Conservation (phyloP, 2,329 filamentous ascomycete species). For the Ophiocordyceps camponoti-floridani region DNA sequence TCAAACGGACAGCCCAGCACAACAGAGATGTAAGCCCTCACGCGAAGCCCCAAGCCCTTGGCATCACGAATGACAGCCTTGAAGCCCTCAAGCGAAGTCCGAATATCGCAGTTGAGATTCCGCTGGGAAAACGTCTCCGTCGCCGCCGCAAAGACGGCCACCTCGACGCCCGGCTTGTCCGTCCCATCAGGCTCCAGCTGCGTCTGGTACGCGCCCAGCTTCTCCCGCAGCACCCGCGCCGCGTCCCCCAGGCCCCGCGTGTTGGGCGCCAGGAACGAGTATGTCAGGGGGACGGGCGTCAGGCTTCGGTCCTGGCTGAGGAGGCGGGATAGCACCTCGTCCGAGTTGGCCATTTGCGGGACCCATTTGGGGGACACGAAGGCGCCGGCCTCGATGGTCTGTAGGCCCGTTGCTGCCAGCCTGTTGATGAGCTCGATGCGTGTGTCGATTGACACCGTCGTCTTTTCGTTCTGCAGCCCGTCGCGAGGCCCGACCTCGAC, state of each 20-base stretch:
- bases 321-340: conserved; percentile 53
- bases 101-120: conserved; percentile 69
- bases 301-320: conserved; percentile 33
- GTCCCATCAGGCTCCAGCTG: conserved; percentile 25
- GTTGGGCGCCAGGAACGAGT: conserved; percentile 71
- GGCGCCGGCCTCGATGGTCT: conserved; percentile 62
- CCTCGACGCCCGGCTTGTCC: conserved; percentile 40
- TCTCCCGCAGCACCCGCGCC: conserved; percentile 28
- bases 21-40: conserved; percentile 66
- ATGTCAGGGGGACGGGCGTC: conserved; percentile 41
- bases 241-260: conserved; percentile 52
- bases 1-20: conserved; percentile 68
- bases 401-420: conserved; percentile 49
- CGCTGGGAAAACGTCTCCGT: conserved; percentile 65
- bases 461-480: conserved; percentile 75
- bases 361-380: conserved; percentile 77
- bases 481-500: conserved; percentile 76
- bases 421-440: conserved; percentile 62
- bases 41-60: conserved; percentile 45
- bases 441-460: conserved; percentile 46
- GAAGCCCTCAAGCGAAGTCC: conserved; percentile 54
- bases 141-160: conserved; percentile 68
- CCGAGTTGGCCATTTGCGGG: conserved; percentile 74
- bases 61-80: conserved; percentile 50
- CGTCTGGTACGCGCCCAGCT: conserved; percentile 31